Base-by-base conservation (phyloP, 495 filamentous ascomycete genomes). In the Hyaloscypha bicolor region DNA sequence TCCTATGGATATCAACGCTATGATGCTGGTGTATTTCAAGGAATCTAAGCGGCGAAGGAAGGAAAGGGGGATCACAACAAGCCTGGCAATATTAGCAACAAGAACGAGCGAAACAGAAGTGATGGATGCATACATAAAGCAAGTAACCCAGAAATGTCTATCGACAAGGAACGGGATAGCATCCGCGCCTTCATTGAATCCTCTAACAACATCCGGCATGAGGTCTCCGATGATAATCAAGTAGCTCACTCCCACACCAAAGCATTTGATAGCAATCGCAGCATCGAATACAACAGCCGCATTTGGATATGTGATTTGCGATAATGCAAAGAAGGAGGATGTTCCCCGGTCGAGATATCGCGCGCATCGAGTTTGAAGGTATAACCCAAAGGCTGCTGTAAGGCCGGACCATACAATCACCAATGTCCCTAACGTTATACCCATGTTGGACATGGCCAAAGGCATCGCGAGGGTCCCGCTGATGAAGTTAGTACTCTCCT, bases 201-300 rank as follows among this genome's bases (percentile, higher is more conserved):
- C 93, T 73, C 85, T 79, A 0, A 95, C 87, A 9, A 99, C 95
- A 4, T 92, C 95, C 2, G 96, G 95, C 95, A 99, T 99, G 69
- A 99, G 81, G 74, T 99, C 95, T 21, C 95, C 95, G 71, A 99
- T 98, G 71, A 99, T 97, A 69, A 98, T 99, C 71, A 99, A 86
- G 77, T 99, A 99, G 75, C 93, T 96, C 52, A 98, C 91, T 9
- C 90, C 96, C 21, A 99, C 95, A n/a, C 86, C 95, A 78, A 98
- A 98, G 75, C 95, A 99, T 74, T 99, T 99, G 74, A 99, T 91
- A 8, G 94, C 92, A 73, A 99, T 99, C 0, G 95, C 95, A 4
- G 89, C 90, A 79, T 99, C 95, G 78, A 99, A 99, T 32, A 98
- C 81, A 33, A 99, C 92, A 4, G 95, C 92, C 0, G 95, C 94